These are phyloP conservation scores for Neofusicoccum sp. DNA, from an alignment of 2,329 filamentous ascomycete genomes.

Conservation along the genomic window DNA sequence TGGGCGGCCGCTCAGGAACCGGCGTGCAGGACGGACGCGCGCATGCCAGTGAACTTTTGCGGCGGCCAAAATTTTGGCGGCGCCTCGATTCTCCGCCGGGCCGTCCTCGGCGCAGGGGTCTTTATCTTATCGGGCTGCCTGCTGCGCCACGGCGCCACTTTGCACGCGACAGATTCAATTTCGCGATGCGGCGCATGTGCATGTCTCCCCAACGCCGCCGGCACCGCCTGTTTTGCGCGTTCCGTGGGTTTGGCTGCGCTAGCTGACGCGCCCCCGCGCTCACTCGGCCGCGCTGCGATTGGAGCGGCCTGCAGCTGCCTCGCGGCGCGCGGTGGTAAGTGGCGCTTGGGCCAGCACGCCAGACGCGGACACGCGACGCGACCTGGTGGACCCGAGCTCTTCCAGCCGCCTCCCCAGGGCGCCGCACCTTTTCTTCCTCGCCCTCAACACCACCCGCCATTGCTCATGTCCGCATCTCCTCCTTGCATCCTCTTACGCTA, in stretches of 20 bases:
- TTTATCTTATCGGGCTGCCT: neutral
- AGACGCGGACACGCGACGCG: conserved; percentile 19
- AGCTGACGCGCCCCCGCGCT: neutral
- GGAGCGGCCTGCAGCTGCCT: neutral
- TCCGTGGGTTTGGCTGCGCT: neutral
- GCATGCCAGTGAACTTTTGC: conserved; percentile 7
- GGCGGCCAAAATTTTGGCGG: conserved; percentile 18
- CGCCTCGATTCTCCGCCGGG: conserved; percentile 17
- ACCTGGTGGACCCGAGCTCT: conserved; percentile 11
- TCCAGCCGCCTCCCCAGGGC: conserved; percentile 9
- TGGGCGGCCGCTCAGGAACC: neutral
- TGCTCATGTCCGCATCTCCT: neutral
- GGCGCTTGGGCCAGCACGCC: conserved; percentile 3
- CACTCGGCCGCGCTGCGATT: neutral
- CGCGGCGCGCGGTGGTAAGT: neutral
- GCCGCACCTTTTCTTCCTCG: neutral
- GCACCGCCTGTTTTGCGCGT: neutral
- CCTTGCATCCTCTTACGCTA: conserved; percentile 17
- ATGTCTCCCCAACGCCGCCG: neutral
- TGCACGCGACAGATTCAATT: conserved; percentile 6
- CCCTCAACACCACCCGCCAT: conserved; percentile 3
- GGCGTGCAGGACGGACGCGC: conserved; percentile 10
- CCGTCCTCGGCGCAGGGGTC: conserved; percentile 9
- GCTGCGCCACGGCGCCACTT: neutral
- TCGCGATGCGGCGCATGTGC: conserved; percentile 8